Percentiles rank a stretch among this genome's conserved stretches.
phyloP scores from a whole-genome alignment of 805 yeast species.

The Yarrowia sp. region DNA sequence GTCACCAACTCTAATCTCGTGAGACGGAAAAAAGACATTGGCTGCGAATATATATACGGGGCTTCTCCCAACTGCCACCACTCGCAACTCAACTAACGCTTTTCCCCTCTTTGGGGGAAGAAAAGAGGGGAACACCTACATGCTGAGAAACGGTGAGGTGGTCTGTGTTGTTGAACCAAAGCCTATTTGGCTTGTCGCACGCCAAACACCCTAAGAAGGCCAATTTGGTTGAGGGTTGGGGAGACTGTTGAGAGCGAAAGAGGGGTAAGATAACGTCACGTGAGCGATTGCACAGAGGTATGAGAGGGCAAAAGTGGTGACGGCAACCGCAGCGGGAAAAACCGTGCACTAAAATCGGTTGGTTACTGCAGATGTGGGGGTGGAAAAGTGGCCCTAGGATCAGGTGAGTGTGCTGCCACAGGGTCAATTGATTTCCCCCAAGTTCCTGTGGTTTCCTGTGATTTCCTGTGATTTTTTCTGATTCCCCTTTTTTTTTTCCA shows the following conservation, averaged over 20 bases:
- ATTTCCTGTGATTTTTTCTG: neutral
- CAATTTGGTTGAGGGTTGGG: constrained; percentile 14
- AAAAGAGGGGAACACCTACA: no score
- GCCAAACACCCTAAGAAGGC: constrained; percentile 14
- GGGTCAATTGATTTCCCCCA: no score
- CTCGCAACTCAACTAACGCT: neutral
- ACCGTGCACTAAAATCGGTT: neutral
- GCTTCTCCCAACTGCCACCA: neutral
- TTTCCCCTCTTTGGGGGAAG: no score
- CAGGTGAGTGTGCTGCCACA: no score
- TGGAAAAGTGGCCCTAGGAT: no score
- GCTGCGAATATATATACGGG: neutral
- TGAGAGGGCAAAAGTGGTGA: no score
- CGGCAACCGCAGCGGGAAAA: neutral
- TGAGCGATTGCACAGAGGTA: no score
- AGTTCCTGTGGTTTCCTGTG: neutral
- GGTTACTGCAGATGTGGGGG: neutral
- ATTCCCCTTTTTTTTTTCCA: neutral
- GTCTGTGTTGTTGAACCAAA: constrained; percentile 21
- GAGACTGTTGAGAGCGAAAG: constrained; percentile 18
- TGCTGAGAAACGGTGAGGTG: no score
- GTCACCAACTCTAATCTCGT: neutral
- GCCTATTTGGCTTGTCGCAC: constrained; percentile 13
- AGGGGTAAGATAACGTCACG: neutral
- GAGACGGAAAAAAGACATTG: no score